phyloP scores from a whole-genome alignment of 1,284 basidiomycete species.

The Marasmius tenuissimus region DNA sequence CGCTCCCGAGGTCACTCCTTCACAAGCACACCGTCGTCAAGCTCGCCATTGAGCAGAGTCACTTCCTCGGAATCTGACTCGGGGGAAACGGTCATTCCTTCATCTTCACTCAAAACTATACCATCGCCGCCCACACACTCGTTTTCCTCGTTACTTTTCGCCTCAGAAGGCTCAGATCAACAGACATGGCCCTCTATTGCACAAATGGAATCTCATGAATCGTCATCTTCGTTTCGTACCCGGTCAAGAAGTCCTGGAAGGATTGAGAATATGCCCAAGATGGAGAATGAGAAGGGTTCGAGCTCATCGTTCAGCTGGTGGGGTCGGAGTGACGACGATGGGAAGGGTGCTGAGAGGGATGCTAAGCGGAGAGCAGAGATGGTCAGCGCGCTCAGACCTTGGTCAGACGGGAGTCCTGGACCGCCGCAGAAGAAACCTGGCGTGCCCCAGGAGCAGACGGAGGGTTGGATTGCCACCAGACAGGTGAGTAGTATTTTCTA shows the following conservation, averaged over 20 bases:
- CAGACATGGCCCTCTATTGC: neutral
- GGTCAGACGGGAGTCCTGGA: slow-evolving; percentile 2
- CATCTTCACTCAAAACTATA: neutral
- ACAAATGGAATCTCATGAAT: neutral
- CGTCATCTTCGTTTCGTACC: neutral
- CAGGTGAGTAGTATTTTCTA: slow-evolving; percentile 34
- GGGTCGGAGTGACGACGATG: neutral
- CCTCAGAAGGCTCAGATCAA: neutral
- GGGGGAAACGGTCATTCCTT: neutral
- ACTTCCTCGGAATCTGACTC: slow-evolving; percentile 1
- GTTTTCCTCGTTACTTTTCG: neutral
- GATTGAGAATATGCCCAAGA: neutral
- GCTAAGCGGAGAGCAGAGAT: neutral
- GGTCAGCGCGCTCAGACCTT: neutral
- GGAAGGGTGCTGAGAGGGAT: neutral
- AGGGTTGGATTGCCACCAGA: slow-evolving; percentile 47
- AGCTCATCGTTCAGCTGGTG: neutral
- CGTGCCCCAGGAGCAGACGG: slow-evolving; percentile 49
- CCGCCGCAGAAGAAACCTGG: slow-evolving; percentile 28
- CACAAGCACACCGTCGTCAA: slow-evolving; percentile 2
- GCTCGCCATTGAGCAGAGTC: slow-evolving; percentile 5
- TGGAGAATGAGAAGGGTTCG: neutral
- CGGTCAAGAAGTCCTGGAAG: slow-evolving; percentile 1
- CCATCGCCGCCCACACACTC: neutral
- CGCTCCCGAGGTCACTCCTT: neutral